Conservation (phyloP, 768 basidiomycete species). For the Mycena vitilis region DNA sequence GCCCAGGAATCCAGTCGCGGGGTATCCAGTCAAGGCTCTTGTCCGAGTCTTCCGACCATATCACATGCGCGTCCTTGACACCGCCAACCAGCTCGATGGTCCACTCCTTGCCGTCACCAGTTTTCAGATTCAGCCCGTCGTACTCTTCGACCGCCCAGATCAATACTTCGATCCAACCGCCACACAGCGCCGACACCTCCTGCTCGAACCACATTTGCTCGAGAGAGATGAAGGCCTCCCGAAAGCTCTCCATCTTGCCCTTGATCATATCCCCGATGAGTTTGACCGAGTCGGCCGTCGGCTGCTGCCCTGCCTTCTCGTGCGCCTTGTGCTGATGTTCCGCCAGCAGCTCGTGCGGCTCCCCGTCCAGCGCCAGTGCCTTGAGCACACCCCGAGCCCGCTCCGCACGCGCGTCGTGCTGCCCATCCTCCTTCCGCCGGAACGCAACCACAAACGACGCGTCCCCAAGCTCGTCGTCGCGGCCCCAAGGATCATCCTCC, state of each 20-base stretch:
- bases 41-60: slow-evolving; percentile 44
- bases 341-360: slow-evolving; percentile 60
- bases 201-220: slow-evolving; percentile 64
- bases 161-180: slow-evolving; percentile 71
- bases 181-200: slow-evolving; percentile 61
- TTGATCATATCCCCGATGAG: slow-evolving; percentile 64
- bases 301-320: slow-evolving; percentile 55
- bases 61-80: slow-evolving; percentile 40
- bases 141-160: slow-evolving; percentile 59
- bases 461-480: slow-evolving; percentile 71
- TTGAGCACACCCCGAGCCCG: slow-evolving; percentile 50
- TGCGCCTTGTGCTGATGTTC: slow-evolving; percentile 66
- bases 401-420: slow-evolving; percentile 49
- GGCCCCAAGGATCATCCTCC: slow-evolving; percentile 77
- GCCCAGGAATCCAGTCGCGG: slow-evolving; percentile 58
- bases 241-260: slow-evolving; percentile 64
- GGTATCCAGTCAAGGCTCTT: slow-evolving; percentile 55
- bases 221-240: slow-evolving; percentile 61
- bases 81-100: slow-evolving; percentile 59
- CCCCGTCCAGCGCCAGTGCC: slow-evolving; percentile 38
- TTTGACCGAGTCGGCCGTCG: slow-evolving; percentile 42
- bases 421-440: slow-evolving; percentile 43
- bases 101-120: slow-evolving; percentile 52
- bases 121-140: slow-evolving; percentile 49
- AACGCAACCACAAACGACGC: slow-evolving; percentile 80